Percentiles rank a stretch among this genome's conserved stretches.
phyloP scores from a whole-genome alignment of 148 eudicot species.

The Silene conica region DNA sequence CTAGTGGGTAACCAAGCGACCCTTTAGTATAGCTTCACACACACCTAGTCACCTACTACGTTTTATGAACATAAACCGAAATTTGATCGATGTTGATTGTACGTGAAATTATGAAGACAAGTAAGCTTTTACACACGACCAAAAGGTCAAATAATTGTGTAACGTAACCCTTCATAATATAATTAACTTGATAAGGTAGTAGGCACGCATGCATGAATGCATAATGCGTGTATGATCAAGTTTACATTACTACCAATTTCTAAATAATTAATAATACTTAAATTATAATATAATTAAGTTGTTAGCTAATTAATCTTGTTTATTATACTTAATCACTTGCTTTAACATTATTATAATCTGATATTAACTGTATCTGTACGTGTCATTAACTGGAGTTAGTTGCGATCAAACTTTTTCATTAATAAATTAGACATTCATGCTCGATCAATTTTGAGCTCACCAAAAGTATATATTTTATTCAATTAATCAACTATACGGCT shows the following conservation, averaged over 20 bases:
- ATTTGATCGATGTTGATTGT: background rate
- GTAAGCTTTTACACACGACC: background rate
- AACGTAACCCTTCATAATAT: background rate
- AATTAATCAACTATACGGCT: no score
- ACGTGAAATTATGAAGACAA: background rate
- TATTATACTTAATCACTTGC: conserved; percentile 10
- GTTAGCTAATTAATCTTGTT: conserved; percentile 22
- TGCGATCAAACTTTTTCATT: background rate
- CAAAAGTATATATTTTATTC: background rate
- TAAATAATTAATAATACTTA: no score
- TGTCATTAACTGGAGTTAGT: conserved; percentile 24
- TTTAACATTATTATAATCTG: background rate
- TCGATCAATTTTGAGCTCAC: background rate
- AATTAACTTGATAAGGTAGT: background rate
- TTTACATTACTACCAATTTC: no score
- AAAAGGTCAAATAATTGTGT: background rate
- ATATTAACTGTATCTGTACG: conserved; percentile 17
- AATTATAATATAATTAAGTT: background rate
- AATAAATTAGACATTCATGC: background rate
- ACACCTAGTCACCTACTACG: no score
- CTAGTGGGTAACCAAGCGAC: no score
- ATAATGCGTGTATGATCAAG: background rate
- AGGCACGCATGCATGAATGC: background rate
- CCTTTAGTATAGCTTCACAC: no score
- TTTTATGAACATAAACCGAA: background rate